phyloP scores from a whole-genome alignment of 2,329 filamentous ascomycete species.

The Fusarium siculi region DNA sequence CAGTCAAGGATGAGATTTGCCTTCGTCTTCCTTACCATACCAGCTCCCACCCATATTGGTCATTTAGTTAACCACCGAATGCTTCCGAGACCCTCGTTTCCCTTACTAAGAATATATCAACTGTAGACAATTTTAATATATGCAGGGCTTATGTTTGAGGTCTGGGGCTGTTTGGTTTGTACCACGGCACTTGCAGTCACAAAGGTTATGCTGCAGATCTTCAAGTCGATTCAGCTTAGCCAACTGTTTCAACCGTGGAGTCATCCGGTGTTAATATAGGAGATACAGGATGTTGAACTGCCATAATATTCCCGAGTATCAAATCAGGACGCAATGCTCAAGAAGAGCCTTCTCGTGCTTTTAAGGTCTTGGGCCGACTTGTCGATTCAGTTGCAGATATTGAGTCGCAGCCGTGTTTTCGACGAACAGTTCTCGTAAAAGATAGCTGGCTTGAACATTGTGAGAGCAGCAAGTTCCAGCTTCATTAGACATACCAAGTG shows the following conservation, averaged over 20 bases:
- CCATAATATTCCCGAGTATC: not conserved
- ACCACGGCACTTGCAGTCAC: not conserved
- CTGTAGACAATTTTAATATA: no score
- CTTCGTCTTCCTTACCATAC: not conserved
- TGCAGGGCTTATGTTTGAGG: not conserved
- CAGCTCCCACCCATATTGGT: not conserved
- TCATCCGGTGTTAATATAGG: not conserved
- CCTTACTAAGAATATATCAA: not conserved
- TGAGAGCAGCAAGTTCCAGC: not conserved
- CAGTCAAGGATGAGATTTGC: not conserved
- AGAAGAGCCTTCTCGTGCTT: not conserved
- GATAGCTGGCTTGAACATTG: not conserved
- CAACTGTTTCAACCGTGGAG: not conserved
- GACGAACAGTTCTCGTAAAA: not conserved
- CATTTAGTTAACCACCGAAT: not conserved
- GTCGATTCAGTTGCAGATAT: not conserved
- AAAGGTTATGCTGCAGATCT: not conserved
- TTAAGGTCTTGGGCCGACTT: not conserved
- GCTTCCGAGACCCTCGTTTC: not conserved
- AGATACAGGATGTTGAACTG: not conserved
- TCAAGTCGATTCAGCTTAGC: not conserved
- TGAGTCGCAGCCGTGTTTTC: not conserved
- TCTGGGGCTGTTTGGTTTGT: not conserved
- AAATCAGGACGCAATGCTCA: not conserved
- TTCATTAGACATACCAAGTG: not conserved